Conservation (phyloP, 2,329 filamentous ascomycete genomes). For the Ophiosphaerella korrae region DNA sequence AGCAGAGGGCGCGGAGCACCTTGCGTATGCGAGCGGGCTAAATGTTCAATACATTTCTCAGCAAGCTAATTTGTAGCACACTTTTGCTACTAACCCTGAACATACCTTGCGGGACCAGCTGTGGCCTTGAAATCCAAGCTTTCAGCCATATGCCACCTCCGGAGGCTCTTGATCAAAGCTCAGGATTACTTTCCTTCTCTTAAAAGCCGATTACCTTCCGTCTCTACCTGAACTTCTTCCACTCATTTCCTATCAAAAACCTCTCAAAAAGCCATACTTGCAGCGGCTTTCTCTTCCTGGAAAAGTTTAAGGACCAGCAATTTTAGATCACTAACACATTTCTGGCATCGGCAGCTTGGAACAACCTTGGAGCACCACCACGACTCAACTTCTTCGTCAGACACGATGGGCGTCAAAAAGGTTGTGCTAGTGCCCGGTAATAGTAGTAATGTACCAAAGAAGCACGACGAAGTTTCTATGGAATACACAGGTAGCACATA, state of each 20-base stretch:
- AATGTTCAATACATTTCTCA: constrained; percentile 29
- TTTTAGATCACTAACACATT: neutral
- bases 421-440: constrained; percentile 66
- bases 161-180: constrained; percentile 31
- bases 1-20: constrained; percentile 32
- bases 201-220: constrained; percentile 25
- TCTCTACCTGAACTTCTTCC: constrained; percentile 6
- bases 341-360: neutral
- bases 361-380: neutral
- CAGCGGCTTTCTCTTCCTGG: neutral
- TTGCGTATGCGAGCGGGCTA: constrained; percentile 37
- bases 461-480: constrained; percentile 78
- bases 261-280: neutral
- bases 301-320: neutral
- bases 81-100: constrained; percentile 26
- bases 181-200: constrained; percentile 18
- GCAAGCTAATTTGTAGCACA: constrained; percentile 38
- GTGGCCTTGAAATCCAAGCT: constrained; percentile 26
- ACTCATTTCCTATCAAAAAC: neutral
- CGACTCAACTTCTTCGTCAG: neutral
- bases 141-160: constrained; percentile 27
- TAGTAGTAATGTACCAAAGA: constrained; percentile 62
- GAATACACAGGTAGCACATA: constrained; percentile 72
- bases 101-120: constrained; percentile 21
- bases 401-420: constrained; percentile 68